A percentile compares a stretch with the other conserved stretches of the same genome.
These are phyloP conservation scores for Teratosphaeria nubilosa DNA, from an alignment of 2,329 filamentous ascomycete genomes.

Conservation along the genomic window DNA sequence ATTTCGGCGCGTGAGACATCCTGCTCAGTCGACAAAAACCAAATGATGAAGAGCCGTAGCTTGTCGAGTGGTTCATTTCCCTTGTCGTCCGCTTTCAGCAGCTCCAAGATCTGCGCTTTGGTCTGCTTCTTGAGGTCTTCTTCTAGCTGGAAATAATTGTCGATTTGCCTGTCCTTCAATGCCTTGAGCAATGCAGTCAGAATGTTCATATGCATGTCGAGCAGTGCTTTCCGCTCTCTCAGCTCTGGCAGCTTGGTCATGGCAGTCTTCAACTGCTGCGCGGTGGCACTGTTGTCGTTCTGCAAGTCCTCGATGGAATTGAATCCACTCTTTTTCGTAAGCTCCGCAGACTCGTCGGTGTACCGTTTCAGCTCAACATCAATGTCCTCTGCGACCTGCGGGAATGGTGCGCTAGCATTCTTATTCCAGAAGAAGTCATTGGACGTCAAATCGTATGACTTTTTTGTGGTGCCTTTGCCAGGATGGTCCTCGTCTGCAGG, in stretches of 20 bases:
- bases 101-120: slow-evolving; percentile 77
- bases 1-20: slow-evolving; percentile 76
- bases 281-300: slow-evolving; percentile 77
- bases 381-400: slow-evolving; percentile 92
- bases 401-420: slow-evolving; percentile 84
- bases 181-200: slow-evolving; percentile 67
- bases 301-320: slow-evolving; percentile 87
- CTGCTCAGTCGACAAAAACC: slow-evolving; percentile 88
- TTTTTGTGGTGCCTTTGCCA: slow-evolving; percentile 67
- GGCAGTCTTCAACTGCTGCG: slow-evolving; percentile 89
- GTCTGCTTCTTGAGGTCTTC: slow-evolving; percentile 87
- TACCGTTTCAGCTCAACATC: slow-evolving; percentile 88
- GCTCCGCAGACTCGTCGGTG: slow-evolving; percentile 86
- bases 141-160: slow-evolving; percentile 93
- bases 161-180: slow-evolving; percentile 89
- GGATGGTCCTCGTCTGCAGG: slow-evolving; percentile 68
- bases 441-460: slow-evolving; percentile 77
- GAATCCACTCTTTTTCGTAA: slow-evolving; percentile 91
- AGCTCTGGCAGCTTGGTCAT: slow-evolving; percentile 89
- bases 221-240: slow-evolving; percentile 77
- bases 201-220: slow-evolving; percentile 99
- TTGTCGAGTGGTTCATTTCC: slow-evolving; percentile 81
- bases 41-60: slow-evolving; percentile 88
- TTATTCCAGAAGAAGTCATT: slow-evolving; percentile 96
- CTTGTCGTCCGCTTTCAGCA: slow-evolving; percentile 71